These are phyloP conservation scores for Syzygium oleosum DNA, from an alignment of 345 rosid species.

Conservation along the genomic window DNA sequence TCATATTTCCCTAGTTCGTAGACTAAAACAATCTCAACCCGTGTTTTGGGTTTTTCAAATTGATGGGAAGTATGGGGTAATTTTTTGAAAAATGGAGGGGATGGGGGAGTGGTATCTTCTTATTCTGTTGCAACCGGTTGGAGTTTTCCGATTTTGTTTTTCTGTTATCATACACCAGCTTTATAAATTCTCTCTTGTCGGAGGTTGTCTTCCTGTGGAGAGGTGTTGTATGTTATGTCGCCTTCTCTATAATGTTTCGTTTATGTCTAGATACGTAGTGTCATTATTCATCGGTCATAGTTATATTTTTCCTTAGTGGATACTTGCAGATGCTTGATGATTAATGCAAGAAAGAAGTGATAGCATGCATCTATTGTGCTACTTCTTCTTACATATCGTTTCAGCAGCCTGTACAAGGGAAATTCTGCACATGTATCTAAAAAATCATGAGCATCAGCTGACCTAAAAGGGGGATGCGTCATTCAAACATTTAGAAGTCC, in stretches of 20 bases:
- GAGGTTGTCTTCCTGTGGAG: not conserved
- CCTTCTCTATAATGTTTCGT: not conserved
- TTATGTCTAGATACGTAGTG: not conserved
- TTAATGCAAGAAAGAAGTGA: not conserved
- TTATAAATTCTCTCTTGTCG: not conserved
- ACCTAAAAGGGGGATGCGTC: not conserved
- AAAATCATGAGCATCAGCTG: not conserved
- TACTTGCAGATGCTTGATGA: not conserved
- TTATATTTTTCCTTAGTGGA: not conserved
- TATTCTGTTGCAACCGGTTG: not conserved
- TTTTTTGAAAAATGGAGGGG: not conserved
- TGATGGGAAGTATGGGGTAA: not conserved
- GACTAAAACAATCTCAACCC: not conserved
- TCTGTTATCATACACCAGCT: not conserved
- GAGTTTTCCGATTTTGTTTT: not conserved
- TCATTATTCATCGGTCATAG: not conserved
- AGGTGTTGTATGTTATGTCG: not conserved
- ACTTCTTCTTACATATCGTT: not conserved
- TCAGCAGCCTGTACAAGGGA: not conserved
- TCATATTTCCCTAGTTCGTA: not conserved
- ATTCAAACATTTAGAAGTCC: not conserved
- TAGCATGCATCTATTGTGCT: not conserved
- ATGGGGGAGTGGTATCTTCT: not conserved
- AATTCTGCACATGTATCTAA: not conserved
- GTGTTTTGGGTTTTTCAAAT: not conserved